Base-by-base conservation (phyloP, 1,139 yeast species). In the Saccharomycopsis hybrid region DNA sequence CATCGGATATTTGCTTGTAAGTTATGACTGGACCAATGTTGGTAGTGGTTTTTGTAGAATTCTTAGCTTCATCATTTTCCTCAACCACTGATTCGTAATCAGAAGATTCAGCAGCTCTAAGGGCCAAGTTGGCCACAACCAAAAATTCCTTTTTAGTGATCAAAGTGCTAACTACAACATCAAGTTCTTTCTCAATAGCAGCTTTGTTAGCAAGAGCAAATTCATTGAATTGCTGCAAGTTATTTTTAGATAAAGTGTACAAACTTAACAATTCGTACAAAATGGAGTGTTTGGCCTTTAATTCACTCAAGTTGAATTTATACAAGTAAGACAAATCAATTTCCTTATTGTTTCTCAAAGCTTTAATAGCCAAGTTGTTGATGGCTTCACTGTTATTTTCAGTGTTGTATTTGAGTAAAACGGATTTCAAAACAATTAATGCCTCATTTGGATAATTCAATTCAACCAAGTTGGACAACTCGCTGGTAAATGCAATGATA, bases 1-100 rank as follows among this genome's bases (percentile, higher is more conserved):
- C 52, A 32, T 50, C 54, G n/a, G 54, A 51, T 11, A 53, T 53
- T 42, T 53, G 50, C 41, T 53, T 53, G 36, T 46, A 53, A 27
- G 52, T 47, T 25, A 52, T 30, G n/a, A 43, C 35, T 31, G 55
- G 55, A 18, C 43, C 49, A 42, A 44, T 33, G 38, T 45, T 47
- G 9, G 39, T 9, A 8, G 37, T 18, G 27, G n/a, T 48, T n/a
- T 45, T 29, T n/a, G n/a, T n/a, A n/a, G n/a, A n/a, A 24, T 18
- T 27, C 3, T 24, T 42, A n/a, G 43, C 46, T 13, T 37, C 37
- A 11, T 42, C 36, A 24, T 44, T 46, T 8, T 29, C 29, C 27
- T 47, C 49, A 29, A 32, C 31, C 2, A 30, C 35, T 9, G 30
- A 43, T 25, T 44, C 43, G 33, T 46, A 42, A 31, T 24, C 36